phyloP scores from a whole-genome alignment of 2,329 filamentous ascomycete species.

The Rachicladosporium sp. region DNA sequence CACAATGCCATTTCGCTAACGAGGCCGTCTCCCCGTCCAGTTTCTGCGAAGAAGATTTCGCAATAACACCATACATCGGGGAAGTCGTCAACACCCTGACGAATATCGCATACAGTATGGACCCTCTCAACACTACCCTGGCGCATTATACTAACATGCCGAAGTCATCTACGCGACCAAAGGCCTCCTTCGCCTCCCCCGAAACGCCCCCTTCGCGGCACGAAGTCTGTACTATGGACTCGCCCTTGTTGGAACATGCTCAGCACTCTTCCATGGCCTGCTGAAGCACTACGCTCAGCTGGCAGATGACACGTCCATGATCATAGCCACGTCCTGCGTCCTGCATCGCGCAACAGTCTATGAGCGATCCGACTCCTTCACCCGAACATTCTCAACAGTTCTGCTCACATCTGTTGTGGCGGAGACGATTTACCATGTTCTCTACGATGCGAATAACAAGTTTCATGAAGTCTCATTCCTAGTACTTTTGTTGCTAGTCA shows the following conservation, averaged over 20 bases:
- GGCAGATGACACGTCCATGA: slow-evolving; percentile 7
- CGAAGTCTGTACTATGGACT: slow-evolving; percentile 5
- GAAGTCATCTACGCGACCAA: slow-evolving; percentile 4
- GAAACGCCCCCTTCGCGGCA: slow-evolving; percentile 1
- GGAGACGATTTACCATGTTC: slow-evolving; percentile 4
- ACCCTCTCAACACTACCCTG: no score
- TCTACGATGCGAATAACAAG: slow-evolving; percentile 3
- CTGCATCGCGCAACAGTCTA: slow-evolving; percentile 3
- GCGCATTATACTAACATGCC: not conserved
- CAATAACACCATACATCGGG: not conserved
- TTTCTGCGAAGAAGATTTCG: slow-evolving; percentile 2
- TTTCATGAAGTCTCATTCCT: slow-evolving; percentile 4
- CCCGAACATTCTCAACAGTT: slow-evolving; percentile 1
- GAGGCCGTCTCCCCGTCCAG: not conserved
- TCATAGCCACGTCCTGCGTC: slow-evolving; percentile 4
- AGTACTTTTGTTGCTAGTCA: slow-evolving; percentile 3
- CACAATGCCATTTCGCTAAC: no score
- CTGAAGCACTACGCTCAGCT: slow-evolving; percentile 5
- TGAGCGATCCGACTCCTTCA: not conserved
- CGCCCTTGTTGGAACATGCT: slow-evolving; percentile 3
- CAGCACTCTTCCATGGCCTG: slow-evolving; percentile 4
- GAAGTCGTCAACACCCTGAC: not conserved
- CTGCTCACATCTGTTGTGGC: slow-evolving; percentile 1
- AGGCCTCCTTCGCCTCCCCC: slow-evolving; percentile 1
- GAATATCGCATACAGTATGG: not conserved